Evolutionary conservation across 2,329 filamentous ascomycete species (phyloP).

Genomic region (Phyllosticta capitalensis): DNA sequence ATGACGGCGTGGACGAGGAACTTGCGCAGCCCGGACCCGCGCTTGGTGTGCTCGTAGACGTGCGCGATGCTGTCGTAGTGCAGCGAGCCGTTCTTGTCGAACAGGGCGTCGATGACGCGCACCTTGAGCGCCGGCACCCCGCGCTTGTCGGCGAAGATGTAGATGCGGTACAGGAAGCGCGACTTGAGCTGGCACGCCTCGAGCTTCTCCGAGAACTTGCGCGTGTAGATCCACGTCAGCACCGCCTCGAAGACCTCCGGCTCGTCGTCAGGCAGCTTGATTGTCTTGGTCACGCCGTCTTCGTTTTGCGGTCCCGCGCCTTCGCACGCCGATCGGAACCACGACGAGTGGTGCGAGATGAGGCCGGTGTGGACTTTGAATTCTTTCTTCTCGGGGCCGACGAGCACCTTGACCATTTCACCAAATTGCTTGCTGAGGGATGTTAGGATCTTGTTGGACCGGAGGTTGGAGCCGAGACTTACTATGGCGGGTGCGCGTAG

Average conservation of each 20-base stretch:
- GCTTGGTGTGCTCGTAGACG: not conserved
- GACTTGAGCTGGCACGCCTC: not conserved
- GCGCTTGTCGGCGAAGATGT: not conserved
- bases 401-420: not conserved
- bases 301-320: not conserved
- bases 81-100: not conserved
- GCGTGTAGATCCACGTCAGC: not conserved
- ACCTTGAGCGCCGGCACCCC: not conserved
- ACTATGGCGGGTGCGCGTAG: not conserved
- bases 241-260: not conserved
- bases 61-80: not conserved
- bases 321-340: not conserved
- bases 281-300: not conserved
- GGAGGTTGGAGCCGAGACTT: not conserved
- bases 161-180: not conserved
- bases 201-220: not conserved
- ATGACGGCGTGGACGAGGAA: not conserved
- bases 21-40: not conserved
- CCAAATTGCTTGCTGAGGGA: not conserved
- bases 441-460: not conserved
- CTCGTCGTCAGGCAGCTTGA: not conserved
- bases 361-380: not conserved
- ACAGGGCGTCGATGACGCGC: not conserved
- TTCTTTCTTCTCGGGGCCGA: not conserved
- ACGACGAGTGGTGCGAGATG: not conserved